Conservation (phyloP, 192 early-diverging fungal species). For the Pecoramyces ruminantium region DNA sequence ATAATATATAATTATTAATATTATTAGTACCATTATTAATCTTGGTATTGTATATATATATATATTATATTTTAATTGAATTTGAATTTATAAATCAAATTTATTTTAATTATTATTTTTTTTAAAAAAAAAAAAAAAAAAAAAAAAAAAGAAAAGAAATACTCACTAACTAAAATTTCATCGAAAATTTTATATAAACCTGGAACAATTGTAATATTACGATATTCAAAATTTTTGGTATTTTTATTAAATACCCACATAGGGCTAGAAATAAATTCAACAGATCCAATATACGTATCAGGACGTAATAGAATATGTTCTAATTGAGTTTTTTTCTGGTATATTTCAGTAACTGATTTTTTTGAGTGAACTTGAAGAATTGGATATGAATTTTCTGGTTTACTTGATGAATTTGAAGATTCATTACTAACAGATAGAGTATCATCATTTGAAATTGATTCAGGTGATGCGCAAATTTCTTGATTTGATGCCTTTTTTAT, state of each 20-base stretch:
- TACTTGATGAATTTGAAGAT: background rate
- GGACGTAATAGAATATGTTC: constrained; percentile 90
- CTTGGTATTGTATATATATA: too few species aligned
- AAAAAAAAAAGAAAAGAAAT: background rate
- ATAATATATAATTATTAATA: too few species aligned
- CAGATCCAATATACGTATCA: constrained; percentile 91
- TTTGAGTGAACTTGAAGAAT: background rate
- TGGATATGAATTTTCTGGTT: background rate
- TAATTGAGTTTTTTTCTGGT: constrained; percentile 85
- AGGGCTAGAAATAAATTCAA: constrained; percentile 55
- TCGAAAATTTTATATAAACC: constrained; percentile 97
- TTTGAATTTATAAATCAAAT: too few species aligned
- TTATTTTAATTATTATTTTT: background rate
- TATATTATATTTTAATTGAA: too few species aligned
- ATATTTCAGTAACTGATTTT: constrained; percentile 41
- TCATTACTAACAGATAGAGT: background rate
- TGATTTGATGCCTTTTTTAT: background rate
- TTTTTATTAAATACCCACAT: constrained; percentile 77
- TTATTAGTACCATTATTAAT: too few species aligned
- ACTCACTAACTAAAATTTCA: constrained; percentile 88
- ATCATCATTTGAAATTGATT: background rate
- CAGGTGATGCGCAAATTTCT: background rate
- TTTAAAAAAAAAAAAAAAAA: background rate
- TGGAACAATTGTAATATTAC: constrained; percentile 52
- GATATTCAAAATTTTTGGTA: constrained; percentile 35